Evolutionary conservation across 495 filamentous ascomycete genomes (phyloP).

Genomic region (Xylaria castorea): DNA sequence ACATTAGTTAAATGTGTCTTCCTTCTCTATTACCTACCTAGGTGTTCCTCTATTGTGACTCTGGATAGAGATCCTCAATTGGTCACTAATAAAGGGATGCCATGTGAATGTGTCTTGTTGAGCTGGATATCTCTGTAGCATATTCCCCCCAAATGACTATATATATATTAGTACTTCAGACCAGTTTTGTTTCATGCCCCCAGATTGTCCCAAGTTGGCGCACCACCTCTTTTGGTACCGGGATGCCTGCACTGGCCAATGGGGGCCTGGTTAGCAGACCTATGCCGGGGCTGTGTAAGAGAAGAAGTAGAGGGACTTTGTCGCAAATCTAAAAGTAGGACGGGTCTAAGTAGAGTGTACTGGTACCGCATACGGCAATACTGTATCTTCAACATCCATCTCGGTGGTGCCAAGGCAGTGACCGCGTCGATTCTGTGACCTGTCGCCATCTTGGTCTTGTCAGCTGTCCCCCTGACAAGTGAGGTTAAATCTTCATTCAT

Average conservation of each 20-base stretch:
- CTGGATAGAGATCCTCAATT: background rate
- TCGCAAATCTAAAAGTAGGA: background rate
- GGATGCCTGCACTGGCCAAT: slow-evolving; percentile 11
- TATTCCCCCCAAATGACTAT: background rate
- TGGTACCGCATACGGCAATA: background rate
- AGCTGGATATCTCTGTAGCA: background rate
- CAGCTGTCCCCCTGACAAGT: slow-evolving; percentile 6
- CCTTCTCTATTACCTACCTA: background rate
- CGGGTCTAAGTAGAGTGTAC: slow-evolving; percentile 2
- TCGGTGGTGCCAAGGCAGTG: slow-evolving; percentile 9
- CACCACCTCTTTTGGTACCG: slow-evolving; percentile 10
- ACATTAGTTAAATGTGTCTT: too few species aligned
- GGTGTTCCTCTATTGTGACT: background rate
- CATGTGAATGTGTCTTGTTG: background rate
- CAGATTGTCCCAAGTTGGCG: background rate
- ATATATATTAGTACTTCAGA: background rate
- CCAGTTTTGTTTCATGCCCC: slow-evolving; percentile 20
- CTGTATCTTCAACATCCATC: background rate
- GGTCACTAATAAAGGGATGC: background rate
- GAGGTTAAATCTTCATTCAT: background rate
- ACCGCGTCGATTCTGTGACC: background rate
- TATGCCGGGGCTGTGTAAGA: background rate
- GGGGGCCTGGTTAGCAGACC: background rate
- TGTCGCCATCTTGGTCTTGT: slow-evolving; percentile 6
- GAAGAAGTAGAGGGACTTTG: background rate